Conservation (phyloP, 495 filamentous ascomycete species). For the Penicillium pulvis region DNA sequence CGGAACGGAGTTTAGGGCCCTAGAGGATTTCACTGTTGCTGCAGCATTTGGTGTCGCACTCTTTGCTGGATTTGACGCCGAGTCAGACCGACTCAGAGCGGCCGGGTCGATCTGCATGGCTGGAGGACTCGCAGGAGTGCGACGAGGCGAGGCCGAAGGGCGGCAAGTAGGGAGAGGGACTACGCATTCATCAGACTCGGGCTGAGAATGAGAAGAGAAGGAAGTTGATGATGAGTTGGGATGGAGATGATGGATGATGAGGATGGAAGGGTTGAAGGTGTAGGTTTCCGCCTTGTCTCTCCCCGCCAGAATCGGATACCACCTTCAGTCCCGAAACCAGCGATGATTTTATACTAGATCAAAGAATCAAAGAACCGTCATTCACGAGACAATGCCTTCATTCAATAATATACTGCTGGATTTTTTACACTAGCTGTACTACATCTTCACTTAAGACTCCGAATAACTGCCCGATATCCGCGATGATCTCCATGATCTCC, state of each 20-base stretch:
- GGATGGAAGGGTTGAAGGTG: conserved; percentile 27
- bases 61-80: conserved; percentile 60
- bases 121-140: conserved; percentile 43
- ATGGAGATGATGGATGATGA: conserved; percentile 23
- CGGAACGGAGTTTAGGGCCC: conserved; percentile 68
- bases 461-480: conserved; percentile 59
- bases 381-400: not conserved
- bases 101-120: conserved; percentile 87
- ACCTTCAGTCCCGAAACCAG: conserved; percentile 19
- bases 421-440: conserved; percentile 53
- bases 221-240: conserved; percentile 5
- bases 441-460: conserved; percentile 75
- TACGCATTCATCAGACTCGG: conserved; percentile 47
- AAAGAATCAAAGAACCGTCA: not conserved
- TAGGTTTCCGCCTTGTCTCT: conserved; percentile 29
- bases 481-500: conserved; percentile 52
- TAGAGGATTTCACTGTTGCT: conserved; percentile 53
- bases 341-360: not conserved
- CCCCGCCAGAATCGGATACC: conserved; percentile 37
- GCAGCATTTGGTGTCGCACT: conserved; percentile 58
- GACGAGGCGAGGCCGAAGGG: conserved; percentile 49
- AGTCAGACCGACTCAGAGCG: conserved; percentile 73
- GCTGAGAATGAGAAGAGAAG: conserved; percentile 8
- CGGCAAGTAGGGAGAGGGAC: conserved; percentile 28
- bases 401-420: not conserved